A percentile compares a stretch with the other conserved stretches of the same genome.
Evolutionary conservation across 768 basidiomycete genomes (phyloP).

Genomic region (Trametes sanguinea): DNA sequence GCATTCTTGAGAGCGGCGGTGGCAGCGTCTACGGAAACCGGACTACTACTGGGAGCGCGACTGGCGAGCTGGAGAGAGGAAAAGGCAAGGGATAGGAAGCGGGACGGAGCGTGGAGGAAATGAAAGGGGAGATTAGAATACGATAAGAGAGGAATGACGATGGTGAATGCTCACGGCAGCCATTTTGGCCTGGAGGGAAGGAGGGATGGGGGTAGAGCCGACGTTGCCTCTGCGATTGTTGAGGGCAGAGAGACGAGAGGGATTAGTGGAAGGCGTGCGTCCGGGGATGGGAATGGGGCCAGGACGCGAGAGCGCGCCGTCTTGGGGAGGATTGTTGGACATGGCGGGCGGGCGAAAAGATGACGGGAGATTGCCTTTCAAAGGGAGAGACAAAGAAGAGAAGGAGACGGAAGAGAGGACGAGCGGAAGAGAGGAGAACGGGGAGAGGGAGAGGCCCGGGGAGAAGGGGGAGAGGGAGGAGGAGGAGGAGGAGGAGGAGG

Average conservation of each 20-base stretch:
- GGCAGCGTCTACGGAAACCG: constrained; percentile 43
- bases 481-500: constrained; percentile 14
- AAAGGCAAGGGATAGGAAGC: neutral
- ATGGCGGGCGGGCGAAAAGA: constrained; percentile 12
- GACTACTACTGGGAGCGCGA: constrained; percentile 36
- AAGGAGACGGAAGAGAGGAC: neutral
- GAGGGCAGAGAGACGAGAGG: constrained; percentile 37
- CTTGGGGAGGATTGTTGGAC: constrained; percentile 21
- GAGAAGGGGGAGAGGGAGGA: constrained; percentile 5
- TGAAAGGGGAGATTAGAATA: constrained; percentile 23
- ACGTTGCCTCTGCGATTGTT: constrained; percentile 39
- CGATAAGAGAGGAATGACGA: constrained; percentile 4
- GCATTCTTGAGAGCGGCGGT: constrained; percentile 36
- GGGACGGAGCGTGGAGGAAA: neutral
- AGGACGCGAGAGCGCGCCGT: constrained; percentile 19
- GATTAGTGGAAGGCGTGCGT: constrained; percentile 22
- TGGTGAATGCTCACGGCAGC: constrained; percentile 62
- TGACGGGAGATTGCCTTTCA: neutral
- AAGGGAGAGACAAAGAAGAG: constrained; percentile 16
- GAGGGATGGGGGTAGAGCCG: constrained; percentile 75
- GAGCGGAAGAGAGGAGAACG: neutral
- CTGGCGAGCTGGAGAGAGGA: constrained; percentile 46
- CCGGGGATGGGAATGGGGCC: constrained; percentile 22
- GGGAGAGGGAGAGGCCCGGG: constrained; percentile 16
- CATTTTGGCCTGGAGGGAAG: constrained; percentile 91